These are phyloP conservation scores for Globisporangium acanthophoron DNA, from an alignment of 352 stramenopile species.

Conservation along the genomic window DNA sequence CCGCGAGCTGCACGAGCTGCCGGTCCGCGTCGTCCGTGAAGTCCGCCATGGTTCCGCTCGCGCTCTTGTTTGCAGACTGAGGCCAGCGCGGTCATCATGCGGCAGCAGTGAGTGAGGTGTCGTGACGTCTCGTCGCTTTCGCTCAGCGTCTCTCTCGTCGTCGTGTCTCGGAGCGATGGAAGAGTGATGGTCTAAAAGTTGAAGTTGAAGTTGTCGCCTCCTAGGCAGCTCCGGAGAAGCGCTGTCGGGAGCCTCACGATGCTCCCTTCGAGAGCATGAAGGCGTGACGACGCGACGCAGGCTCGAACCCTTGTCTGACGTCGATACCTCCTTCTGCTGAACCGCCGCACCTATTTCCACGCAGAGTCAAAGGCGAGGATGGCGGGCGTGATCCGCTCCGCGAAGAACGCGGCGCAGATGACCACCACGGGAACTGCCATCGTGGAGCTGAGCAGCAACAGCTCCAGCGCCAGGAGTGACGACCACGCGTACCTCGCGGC, in stretches of 20 bases:
- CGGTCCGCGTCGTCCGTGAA: conserved; percentile 53
- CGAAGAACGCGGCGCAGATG: conserved; percentile 2
- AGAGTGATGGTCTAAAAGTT: background rate
- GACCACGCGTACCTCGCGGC: background rate
- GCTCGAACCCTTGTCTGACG: too few relatives aligned
- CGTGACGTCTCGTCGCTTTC: background rate
- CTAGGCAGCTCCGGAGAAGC: background rate
- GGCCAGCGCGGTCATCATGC: background rate
- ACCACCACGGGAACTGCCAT: conserved; percentile 7
- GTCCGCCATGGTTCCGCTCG: conserved; percentile 28
- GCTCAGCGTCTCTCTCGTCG: background rate
- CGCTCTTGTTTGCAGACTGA: background rate
- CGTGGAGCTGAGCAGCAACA: background rate
- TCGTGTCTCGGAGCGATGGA: background rate
- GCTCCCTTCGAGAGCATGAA: background rate
- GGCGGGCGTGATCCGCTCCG: background rate
- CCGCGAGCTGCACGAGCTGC: conserved; percentile 44
- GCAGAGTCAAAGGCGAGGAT: background rate
- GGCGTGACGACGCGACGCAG: too few relatives aligned
- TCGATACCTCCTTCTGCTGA: too few relatives aligned
- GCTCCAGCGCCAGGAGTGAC: background rate
- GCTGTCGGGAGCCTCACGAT: too few relatives aligned
- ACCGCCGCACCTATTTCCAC: too few relatives aligned
- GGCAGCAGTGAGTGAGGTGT: background rate
- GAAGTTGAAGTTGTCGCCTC: conserved; percentile 4